phyloP scores from a whole-genome alignment of 768 basidiomycete species.

The Mrakia blollopis region DNA sequence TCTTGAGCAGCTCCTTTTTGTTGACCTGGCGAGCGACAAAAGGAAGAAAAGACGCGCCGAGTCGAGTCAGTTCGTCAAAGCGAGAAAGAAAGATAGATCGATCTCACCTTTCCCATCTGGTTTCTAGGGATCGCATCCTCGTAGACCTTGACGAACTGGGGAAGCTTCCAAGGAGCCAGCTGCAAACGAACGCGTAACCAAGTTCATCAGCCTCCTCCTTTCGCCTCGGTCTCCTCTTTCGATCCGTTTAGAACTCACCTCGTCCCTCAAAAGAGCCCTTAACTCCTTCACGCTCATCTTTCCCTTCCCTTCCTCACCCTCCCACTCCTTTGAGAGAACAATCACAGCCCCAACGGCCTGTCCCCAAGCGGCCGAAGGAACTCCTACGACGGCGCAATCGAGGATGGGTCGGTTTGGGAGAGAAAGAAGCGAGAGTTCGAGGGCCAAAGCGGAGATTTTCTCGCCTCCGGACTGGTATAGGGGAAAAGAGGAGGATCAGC shows the following conservation, averaged over 20 bases:
- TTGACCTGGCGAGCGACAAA: slow-evolving; percentile 10
- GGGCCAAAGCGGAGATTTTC: slow-evolving; percentile 40
- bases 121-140: slow-evolving; percentile 34
- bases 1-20: slow-evolving; percentile 32
- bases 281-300: slow-evolving; percentile 32
- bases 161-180: slow-evolving; percentile 30
- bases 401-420: slow-evolving; percentile 35
- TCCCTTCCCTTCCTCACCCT: background rate
- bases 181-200: background rate
- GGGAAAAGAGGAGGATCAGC: background rate
- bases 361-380: slow-evolving; percentile 40
- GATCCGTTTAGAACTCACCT: slow-evolving; percentile 12
- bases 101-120: slow-evolving; percentile 35
- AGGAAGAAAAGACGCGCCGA: background rate
- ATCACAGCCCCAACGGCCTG: slow-evolving; percentile 37
- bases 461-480: slow-evolving; percentile 39
- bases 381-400: slow-evolving; percentile 40
- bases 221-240: background rate
- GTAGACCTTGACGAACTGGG: slow-evolving; percentile 31
- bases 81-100: too few species aligned
- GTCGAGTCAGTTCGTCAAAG: background rate
- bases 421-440: slow-evolving; percentile 39
- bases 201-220: background rate
- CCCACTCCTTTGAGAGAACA: slow-evolving; percentile 9
- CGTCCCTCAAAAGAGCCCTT: slow-evolving; percentile 25